These are phyloP conservation scores for Melampsora larici-populina DNA, from an alignment of 1,284 basidiomycete genomes.

Conservation along the genomic window DNA sequence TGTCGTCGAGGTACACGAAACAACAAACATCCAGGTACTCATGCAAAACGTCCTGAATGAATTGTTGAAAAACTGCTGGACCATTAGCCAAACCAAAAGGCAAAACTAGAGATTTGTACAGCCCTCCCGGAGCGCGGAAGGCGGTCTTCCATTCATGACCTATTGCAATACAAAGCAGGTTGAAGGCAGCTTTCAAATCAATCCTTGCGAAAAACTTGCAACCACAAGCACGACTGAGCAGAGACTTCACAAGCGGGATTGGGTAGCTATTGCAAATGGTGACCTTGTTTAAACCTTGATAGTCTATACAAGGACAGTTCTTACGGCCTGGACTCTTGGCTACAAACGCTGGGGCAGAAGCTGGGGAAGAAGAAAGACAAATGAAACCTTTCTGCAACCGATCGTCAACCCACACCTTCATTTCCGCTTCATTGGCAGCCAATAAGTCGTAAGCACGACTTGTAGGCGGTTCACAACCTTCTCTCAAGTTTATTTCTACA, in stretches of 20 bases:
- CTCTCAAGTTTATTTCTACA: constrained; percentile 16
- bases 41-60: background rate
- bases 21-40: constrained; percentile 2
- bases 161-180: constrained; percentile 49
- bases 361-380: constrained; percentile 22
- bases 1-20: too few relatives aligned
- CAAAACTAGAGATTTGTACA: constrained; percentile 56
- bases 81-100: constrained; percentile 57
- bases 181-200: constrained; percentile 51
- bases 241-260: background rate
- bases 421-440: background rate
- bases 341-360: constrained; percentile 44
- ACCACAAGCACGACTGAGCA: background rate
- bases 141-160: constrained; percentile 55
- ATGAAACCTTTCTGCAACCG: constrained; percentile 19
- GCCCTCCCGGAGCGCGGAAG: constrained; percentile 55
- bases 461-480: background rate
- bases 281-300: constrained; percentile 41
- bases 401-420: constrained; percentile 12
- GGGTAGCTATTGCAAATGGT: constrained; percentile 44
- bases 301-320: constrained; percentile 44
- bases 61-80: too few relatives aligned
- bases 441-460: constrained; percentile 1
- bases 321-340: constrained; percentile 43
- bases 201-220: constrained; percentile 47